Conservation (phyloP, 371 early-diverging fungal species). For the Mortierella polycephala region DNA sequence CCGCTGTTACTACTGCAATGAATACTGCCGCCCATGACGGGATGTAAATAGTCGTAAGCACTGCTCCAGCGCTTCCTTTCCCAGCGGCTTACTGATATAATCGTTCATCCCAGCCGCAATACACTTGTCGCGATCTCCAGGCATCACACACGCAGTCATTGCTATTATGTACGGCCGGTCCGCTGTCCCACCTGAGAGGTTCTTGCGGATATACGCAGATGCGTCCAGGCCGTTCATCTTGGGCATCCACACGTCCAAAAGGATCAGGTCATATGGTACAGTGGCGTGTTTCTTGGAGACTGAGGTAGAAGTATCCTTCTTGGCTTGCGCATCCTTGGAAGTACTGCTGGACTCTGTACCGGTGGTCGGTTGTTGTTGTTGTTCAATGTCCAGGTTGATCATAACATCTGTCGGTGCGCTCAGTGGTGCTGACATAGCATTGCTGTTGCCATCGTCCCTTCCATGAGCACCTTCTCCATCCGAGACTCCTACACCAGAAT, state of each 20-base stretch:
- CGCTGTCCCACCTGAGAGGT: constrained; percentile 29
- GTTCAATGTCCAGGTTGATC: background rate
- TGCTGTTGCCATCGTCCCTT: background rate
- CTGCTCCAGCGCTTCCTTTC: constrained; percentile 61
- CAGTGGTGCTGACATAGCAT: too few species aligned
- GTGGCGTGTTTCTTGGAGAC: too few species aligned
- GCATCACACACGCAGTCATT: constrained; percentile 68
- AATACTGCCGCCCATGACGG: constrained; percentile 10
- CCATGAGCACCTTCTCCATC: background rate
- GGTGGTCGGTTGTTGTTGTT: background rate
- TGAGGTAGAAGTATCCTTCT: too few species aligned
- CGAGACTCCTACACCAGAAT: constrained; percentile 4
- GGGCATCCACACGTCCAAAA: constrained; percentile 70
- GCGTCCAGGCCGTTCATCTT: constrained; percentile 66
- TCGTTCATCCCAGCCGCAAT: constrained; percentile 57
- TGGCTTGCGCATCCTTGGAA: too few species aligned
- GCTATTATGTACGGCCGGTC: constrained; percentile 62
- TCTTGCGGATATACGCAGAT: constrained; percentile 57
- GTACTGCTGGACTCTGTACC: too few species aligned
- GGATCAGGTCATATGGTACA: constrained; percentile 57
- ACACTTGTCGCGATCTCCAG: constrained; percentile 64
- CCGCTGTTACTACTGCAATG: too few species aligned
- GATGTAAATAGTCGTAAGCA: constrained; percentile 28
- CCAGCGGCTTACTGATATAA: constrained; percentile 57
- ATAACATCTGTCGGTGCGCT: background rate